phyloP scores from a whole-genome alignment of 208 protist species.

The Tritrichomonas foetus region DNA sequence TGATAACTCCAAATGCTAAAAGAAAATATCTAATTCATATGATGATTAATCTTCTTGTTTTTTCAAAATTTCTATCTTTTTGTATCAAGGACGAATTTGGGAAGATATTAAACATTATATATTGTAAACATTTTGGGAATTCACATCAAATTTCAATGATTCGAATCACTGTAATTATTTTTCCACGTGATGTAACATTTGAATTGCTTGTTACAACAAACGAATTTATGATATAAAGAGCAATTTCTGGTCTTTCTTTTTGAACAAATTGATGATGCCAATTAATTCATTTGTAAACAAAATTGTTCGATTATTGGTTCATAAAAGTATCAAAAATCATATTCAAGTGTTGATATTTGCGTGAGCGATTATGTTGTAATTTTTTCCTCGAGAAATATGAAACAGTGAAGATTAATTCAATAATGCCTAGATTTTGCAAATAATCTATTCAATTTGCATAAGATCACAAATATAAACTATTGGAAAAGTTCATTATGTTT shows the following conservation, averaged over 20 bases:
- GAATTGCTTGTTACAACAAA: neutral
- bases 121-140: no score
- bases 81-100: no score
- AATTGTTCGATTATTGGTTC: neutral
- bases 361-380: neutral
- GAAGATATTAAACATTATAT: no score
- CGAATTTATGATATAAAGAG: neutral
- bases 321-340: neutral
- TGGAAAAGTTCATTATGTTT: neutral
- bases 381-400: neutral
- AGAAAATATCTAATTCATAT: neutral
- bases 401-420: neutral
- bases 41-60: neutral
- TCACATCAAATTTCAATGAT: no score
- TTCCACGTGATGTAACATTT: no score
- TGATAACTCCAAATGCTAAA: neutral
- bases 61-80: neutral
- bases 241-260: neutral
- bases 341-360: neutral
- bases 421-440: neutral
- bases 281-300: neutral
- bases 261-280: neutral
- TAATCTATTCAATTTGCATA: neutral
- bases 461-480: neutral
- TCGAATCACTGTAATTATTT: no score